Conservation (phyloP, 2,329 filamentous ascomycete genomes). For the Macrophomina pseudophaseolina region DNA sequence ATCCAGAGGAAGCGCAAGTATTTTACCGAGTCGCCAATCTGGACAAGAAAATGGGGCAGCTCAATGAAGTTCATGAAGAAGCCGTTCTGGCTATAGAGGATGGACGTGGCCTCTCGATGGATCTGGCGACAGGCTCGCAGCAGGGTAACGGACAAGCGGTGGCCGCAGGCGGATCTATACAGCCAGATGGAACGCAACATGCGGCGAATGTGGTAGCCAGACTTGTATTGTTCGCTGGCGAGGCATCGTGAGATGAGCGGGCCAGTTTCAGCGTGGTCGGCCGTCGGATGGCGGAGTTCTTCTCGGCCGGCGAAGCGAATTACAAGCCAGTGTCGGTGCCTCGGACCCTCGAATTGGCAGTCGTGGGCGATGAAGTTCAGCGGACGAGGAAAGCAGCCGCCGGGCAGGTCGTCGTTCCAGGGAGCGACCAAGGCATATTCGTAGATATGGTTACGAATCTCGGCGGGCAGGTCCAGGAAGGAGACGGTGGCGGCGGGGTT, state of each 20-base stretch:
- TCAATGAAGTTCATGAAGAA: conserved; percentile 5
- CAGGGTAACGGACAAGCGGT: not conserved
- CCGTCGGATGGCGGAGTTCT: not conserved
- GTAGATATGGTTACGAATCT: conserved; percentile 13
- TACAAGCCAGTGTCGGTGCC: not conserved
- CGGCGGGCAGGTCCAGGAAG: conserved; percentile 2
- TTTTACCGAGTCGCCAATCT: not conserved
- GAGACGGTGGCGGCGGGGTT: not conserved
- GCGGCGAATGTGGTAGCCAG: conserved; percentile 1
- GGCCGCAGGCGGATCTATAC: not conserved
- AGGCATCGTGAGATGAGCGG: not conserved
- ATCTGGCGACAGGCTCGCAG: conserved; percentile 5
- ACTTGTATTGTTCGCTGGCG: not conserved
- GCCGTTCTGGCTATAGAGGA: not conserved
- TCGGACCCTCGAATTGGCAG: not conserved
- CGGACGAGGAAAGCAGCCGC: not conserved
- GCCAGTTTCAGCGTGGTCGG: not conserved
- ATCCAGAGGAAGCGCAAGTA: not conserved
- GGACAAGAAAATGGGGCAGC: not conserved
- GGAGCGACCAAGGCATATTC: not conserved
- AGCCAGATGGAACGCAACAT: conserved; percentile 5
- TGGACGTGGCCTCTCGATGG: not conserved
- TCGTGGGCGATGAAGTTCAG: conserved; percentile 1
- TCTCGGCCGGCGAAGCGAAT: not conserved
- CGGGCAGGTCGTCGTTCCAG: not conserved